phyloP scores from a whole-genome alignment of 2,329 filamentous ascomycete genomes.

The Pseudocercospora musae region DNA sequence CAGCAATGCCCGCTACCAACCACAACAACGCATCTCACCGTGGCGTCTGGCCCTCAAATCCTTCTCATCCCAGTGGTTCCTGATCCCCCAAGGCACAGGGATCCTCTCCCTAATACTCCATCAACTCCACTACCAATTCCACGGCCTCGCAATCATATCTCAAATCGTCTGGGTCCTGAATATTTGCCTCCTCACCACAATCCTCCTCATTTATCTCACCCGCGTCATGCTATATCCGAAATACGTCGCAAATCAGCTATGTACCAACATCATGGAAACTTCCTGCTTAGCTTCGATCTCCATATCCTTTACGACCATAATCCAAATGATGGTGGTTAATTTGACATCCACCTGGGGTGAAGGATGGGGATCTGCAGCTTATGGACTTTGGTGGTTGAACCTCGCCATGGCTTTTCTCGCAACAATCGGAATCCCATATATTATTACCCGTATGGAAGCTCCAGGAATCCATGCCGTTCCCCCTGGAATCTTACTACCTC shows the following conservation, averaged over 20 bases:
- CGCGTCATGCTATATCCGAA: slow-evolving; percentile 5
- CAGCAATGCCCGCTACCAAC: neutral
- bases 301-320: slow-evolving; percentile 17
- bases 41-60: slow-evolving; percentile 5
- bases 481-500: slow-evolving; percentile 9
- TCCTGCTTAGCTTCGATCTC: slow-evolving; percentile 12
- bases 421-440: slow-evolving; percentile 14
- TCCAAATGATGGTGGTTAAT: slow-evolving; percentile 15
- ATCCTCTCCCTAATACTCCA: slow-evolving; percentile 13
- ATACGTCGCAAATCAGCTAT: slow-evolving; percentile 5
- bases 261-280: slow-evolving; percentile 13
- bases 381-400: slow-evolving; percentile 18
- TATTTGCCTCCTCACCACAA: slow-evolving; percentile 5
- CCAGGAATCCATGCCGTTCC: slow-evolving; percentile 5
- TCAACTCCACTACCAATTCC: slow-evolving; percentile 16
- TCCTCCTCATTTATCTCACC: slow-evolving; percentile 9
- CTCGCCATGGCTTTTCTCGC: slow-evolving; percentile 3
- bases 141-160: slow-evolving; percentile 12
- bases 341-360: neutral
- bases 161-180: slow-evolving; percentile 17
- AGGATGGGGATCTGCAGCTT: slow-evolving; percentile 14
- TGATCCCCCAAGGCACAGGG: slow-evolving; percentile 20
- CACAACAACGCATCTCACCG: neutral
- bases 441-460: slow-evolving; percentile 10
- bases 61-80: slow-evolving; percentile 21